Conservation (phyloP, 2,329 filamentous ascomycete species). For the Cladosporium sp. region DNA sequence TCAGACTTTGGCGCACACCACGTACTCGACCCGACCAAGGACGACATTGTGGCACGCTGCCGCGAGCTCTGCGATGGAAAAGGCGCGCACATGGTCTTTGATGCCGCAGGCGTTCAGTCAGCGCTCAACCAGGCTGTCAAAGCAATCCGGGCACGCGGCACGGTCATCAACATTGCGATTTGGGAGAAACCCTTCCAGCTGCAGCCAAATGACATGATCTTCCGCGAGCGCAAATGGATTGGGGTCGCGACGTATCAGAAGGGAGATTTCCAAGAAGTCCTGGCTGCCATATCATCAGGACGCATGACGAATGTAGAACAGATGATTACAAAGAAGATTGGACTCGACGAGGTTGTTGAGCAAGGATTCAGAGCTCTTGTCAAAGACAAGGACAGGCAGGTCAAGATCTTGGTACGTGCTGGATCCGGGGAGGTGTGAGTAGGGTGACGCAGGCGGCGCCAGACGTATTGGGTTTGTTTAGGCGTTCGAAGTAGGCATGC, state of each 20-base stretch:
- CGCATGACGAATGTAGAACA: constrained; percentile 36
- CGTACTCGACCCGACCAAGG: constrained; percentile 48
- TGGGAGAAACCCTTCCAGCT: constrained; percentile 52
- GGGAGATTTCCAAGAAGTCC: constrained; percentile 48
- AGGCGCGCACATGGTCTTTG: constrained; percentile 50
- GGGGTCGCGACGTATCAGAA: constrained; percentile 50
- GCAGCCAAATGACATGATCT: constrained; percentile 48
- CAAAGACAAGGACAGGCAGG: constrained; percentile 47
- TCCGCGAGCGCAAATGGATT: constrained; percentile 51
- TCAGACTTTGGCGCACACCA: constrained; percentile 49
- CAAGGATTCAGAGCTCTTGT: constrained; percentile 46
- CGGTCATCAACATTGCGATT: constrained; percentile 53
- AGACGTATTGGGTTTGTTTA: background rate
- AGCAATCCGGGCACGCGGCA: constrained; percentile 47
- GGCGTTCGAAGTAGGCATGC: background rate
- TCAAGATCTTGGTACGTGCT: constrained; percentile 42
- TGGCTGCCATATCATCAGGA: constrained; percentile 45
- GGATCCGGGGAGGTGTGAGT: constrained; percentile 23
- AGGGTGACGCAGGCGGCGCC: background rate
- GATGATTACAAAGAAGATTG: constrained; percentile 49
- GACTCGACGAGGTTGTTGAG: constrained; percentile 43
- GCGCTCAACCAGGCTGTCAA: constrained; percentile 48
- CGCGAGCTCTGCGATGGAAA: constrained; percentile 41
- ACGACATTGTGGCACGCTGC: constrained; percentile 44
- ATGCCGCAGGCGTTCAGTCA: constrained; percentile 51